Conservation (phyloP, 305 asterid species). For the Solanum chacoense region DNA sequence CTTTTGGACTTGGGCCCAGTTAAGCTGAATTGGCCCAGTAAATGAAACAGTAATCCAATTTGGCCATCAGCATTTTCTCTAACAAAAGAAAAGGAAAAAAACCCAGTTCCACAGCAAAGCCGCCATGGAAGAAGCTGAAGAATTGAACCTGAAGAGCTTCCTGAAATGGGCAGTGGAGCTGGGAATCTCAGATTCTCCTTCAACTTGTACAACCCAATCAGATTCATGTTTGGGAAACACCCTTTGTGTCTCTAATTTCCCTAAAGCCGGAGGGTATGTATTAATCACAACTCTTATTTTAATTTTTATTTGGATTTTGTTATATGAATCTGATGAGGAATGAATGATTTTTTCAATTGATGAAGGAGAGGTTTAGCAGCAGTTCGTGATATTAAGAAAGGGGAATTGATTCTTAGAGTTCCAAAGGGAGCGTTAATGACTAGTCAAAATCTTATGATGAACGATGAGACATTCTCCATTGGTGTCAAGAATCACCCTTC, state of each 20-base stretch:
- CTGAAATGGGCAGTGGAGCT: conserved; percentile 52
- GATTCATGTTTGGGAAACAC: conserved; percentile 41
- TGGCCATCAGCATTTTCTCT: neutral
- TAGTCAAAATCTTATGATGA: conserved; percentile 32
- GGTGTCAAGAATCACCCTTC: conserved; percentile 28
- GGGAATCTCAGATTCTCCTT: conserved; percentile 50
- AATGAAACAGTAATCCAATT: neutral
- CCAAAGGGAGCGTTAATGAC: conserved; percentile 65
- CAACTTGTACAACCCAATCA: neutral
- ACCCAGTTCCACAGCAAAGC: neutral
- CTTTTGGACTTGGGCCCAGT: neutral
- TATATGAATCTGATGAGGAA: neutral
- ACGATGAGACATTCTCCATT: conserved; percentile 28
- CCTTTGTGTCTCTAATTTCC: conserved; percentile 45
- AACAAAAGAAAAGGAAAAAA: neutral
- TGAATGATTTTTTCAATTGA: neutral
- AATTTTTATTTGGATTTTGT: neutral
- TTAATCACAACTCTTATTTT: neutral
- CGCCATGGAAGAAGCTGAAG: conserved; percentile 33
- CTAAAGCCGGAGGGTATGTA: conserved; percentile 78
- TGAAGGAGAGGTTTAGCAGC: conserved; percentile 87
- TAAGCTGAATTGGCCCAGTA: neutral
- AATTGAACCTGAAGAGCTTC: conserved; percentile 37
- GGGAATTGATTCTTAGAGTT: conserved; percentile 67
- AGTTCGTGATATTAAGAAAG: conserved; percentile 49